phyloP scores from a whole-genome alignment of 148 eudicot species.

The Rhododendron williamsianum region DNA sequence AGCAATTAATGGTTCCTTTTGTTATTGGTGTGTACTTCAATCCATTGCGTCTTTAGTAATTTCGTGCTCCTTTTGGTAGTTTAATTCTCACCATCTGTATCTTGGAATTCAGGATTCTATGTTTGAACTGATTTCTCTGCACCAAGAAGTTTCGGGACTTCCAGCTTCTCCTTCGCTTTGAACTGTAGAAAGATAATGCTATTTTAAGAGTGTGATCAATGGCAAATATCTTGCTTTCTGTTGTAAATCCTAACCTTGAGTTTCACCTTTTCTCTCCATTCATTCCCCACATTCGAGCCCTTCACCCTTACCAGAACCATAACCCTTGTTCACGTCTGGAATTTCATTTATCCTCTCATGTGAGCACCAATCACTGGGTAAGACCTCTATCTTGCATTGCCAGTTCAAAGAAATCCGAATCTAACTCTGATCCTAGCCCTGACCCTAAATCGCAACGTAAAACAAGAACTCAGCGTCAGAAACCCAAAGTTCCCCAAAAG shows the following conservation, averaged over 20 bases:
- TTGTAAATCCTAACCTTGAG: constrained; percentile 14
- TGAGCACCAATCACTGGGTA: neutral
- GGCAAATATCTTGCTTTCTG: constrained; percentile 20
- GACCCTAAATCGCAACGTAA: constrained; percentile 25
- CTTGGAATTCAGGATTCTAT: neutral
- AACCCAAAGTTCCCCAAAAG: constrained; percentile 21
- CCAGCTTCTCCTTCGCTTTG: neutral
- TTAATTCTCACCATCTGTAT: neutral
- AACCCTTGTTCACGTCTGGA: constrained; percentile 1
- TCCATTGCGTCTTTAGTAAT: neutral
- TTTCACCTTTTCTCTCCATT: constrained; percentile 3
- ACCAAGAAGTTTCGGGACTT: neutral
- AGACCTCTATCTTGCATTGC: constrained; percentile 31
- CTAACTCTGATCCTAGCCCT: constrained; percentile 21
- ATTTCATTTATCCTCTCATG: constrained; percentile 10
- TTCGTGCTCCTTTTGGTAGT: neutral
- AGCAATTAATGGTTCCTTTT: neutral
- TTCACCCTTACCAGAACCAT: constrained; percentile 3
- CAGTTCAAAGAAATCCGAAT: constrained; percentile 15
- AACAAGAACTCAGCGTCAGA: constrained; percentile 24
- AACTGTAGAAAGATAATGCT: neutral
- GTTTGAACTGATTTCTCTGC: constrained; percentile 5
- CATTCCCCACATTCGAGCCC: neutral
- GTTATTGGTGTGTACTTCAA: neutral
- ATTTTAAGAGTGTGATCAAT: neutral